A percentile compares a stretch with the other conserved stretches of the same genome.
phyloP scores from a whole-genome alignment of 2,329 filamentous ascomycete genomes.

The Thermothelomyces thermophilus region DNA sequence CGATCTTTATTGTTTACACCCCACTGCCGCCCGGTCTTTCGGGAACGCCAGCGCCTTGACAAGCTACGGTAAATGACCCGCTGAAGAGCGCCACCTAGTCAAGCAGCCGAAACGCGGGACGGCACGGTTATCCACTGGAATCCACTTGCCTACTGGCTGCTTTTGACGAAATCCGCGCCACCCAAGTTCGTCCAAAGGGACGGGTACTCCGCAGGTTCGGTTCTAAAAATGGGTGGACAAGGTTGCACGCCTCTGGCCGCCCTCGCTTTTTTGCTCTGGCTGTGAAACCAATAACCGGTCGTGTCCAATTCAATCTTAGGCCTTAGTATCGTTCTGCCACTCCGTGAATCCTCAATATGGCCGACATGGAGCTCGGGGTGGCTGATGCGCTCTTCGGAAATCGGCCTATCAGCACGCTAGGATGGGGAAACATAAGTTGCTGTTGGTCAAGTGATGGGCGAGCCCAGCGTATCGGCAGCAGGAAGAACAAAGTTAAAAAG shows the following conservation, averaged over 20 bases:
- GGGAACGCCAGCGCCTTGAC: background rate
- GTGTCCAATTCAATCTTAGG: no score
- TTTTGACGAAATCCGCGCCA: no score
- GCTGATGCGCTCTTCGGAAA: background rate
- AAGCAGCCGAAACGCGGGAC: background rate
- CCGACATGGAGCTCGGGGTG: background rate
- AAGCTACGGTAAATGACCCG: background rate
- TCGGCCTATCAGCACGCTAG: background rate
- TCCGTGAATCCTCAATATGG: background rate
- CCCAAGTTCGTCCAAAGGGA: no score
- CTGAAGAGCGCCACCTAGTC: slow-evolving; percentile 5
- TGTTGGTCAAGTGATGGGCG: background rate
- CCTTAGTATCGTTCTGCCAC: background rate
- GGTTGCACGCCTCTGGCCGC: no score
- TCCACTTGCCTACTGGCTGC: background rate
- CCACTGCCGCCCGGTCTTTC: slow-evolving; percentile 6
- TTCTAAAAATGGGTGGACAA: no score
- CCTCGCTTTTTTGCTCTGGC: no score
- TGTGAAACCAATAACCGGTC: no score
- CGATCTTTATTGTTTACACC: slow-evolving; percentile 23
- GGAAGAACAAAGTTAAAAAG: slow-evolving; percentile 1
- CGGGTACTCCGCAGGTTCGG: no score
- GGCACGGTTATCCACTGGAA: background rate
- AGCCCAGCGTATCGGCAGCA: background rate
- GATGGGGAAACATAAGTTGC: background rate